phyloP scores from a whole-genome alignment of 768 basidiomycete genomes.

The Lepiota brunneoincarnata region DNA sequence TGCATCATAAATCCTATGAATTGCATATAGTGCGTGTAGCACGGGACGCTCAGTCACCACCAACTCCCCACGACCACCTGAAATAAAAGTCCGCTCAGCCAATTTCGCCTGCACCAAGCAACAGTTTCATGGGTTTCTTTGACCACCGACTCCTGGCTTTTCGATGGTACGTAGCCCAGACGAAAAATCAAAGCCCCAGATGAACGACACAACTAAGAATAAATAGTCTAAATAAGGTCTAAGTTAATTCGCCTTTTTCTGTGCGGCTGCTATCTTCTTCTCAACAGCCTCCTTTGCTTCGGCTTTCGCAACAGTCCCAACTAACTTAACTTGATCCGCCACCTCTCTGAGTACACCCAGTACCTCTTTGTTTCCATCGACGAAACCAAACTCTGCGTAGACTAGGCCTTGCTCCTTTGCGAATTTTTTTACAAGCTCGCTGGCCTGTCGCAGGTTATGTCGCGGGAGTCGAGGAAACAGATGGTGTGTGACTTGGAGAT shows the following conservation, averaged over 20 bases:
- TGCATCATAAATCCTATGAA: no score
- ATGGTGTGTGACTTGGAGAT: slow-evolving; percentile 96
- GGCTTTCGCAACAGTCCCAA: slow-evolving; percentile 76
- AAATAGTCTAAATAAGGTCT: slow-evolving; percentile 1
- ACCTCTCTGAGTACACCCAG: slow-evolving; percentile 79
- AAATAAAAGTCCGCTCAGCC: no score
- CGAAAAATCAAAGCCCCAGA: not conserved
- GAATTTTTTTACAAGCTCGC: slow-evolving; percentile 81
- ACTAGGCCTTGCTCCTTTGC: slow-evolving; percentile 80
- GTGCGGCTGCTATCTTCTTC: slow-evolving; percentile 33
- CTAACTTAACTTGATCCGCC: slow-evolving; percentile 81
- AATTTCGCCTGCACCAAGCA: no score
- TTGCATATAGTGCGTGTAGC: no score
- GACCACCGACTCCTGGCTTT: no score
- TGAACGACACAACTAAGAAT: slow-evolving; percentile 9
- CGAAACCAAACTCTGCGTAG: slow-evolving; percentile 91
- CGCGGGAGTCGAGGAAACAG: slow-evolving; percentile 94
- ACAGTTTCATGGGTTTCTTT: no score
- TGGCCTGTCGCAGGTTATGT: slow-evolving; percentile 86
- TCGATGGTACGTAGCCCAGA: no score
- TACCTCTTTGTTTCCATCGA: slow-evolving; percentile 84
- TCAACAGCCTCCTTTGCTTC: slow-evolving; percentile 67
- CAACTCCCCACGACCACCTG: no score
- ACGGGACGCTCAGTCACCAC: no score
- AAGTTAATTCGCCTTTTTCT: slow-evolving; percentile 10